Base-by-base conservation (phyloP, 2,329 filamentous ascomycete genomes). In the Talaromyces islandicus region DNA sequence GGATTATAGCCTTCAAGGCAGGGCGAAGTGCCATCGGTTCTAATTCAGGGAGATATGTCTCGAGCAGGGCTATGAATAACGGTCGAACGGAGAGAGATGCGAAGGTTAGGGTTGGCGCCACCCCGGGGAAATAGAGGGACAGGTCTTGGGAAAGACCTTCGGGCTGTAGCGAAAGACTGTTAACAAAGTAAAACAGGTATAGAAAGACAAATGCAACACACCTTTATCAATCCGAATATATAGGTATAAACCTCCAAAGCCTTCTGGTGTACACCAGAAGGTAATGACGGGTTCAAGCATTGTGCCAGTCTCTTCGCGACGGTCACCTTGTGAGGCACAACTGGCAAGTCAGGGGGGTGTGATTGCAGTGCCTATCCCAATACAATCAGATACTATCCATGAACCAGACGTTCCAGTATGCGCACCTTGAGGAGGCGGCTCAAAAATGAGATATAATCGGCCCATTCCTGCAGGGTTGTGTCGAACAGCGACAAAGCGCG, bases 381-480 rank as follows among this genome's bases (percentile, higher is more conserved):
- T 35, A 25, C 17, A 14, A 12, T 54, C 43, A 17, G 27, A 25
- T 1, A 41, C 64, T 61, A 63, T 65, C 71, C 67, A 52, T 27
- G 3, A 1, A 17, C 27, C 24, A 52, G 48, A 4, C 7, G 14
- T n/a, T 7, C 27, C 14, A 29, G 35, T 14, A 53, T 43, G 55
- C 59, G 51, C 73, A 92, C 91, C 85, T 97, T 97, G 63, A 96
- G 81, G 54, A 99, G 81, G 63, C 91, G 87, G 71, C 90, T 95
- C 59, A 99, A 79, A 73, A 97, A 99, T 19, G 93, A 96, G 70
- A 99, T 99, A 73, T 99, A 99, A 78, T 99, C 94, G 54, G 95
- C 94, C 94, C 94, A 99, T 85, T 99, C 94, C 77, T 97, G 92
- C 67, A 97, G 82, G 30, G 91, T 87, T 17, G 91, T 92, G 72